Conservation (phyloP, 805 yeast species). For the Starmerella stigmatis region DNA sequence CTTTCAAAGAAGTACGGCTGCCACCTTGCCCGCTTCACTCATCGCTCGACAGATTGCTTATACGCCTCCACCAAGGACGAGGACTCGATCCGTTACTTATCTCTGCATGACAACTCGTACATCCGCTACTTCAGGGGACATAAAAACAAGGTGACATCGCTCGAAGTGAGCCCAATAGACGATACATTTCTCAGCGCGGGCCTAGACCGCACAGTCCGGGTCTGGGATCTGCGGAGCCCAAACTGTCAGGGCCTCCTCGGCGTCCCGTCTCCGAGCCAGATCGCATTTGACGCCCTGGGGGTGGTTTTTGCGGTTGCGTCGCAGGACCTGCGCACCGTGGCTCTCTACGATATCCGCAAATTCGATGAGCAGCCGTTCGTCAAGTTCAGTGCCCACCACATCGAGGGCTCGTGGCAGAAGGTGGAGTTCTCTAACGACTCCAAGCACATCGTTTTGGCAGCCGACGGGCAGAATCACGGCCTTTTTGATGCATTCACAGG, state of each 20-base stretch:
- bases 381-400: constrained; percentile 34
- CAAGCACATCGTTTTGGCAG: constrained; percentile 47
- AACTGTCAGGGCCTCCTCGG: constrained; percentile 54
- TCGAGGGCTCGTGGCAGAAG: constrained; percentile 42
- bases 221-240: constrained; percentile 76
- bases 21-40: constrained; percentile 75
- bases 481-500: constrained; percentile 66
- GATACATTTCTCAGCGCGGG: constrained; percentile 60
- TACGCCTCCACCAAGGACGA: constrained; percentile 74
- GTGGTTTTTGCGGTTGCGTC: constrained; percentile 63
- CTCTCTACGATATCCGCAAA: constrained; percentile 51
- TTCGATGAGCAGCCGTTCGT: constrained; percentile 51
- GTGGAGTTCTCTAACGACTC: constrained; percentile 75
- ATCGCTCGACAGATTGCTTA: constrained; percentile 56
- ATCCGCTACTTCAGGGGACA: constrained; percentile 85
- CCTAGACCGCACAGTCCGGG: constrained; percentile 64
- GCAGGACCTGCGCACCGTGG: constrained; percentile 36
- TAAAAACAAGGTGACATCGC: constrained; percentile 56
- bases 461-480: constrained; percentile 46
- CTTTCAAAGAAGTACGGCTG: constrained; percentile 88
- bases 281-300: constrained; percentile 79
- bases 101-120: constrained; percentile 66
- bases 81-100: constrained; percentile 52
- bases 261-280: constrained; percentile 43
- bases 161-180: constrained; percentile 62